A percentile compares a stretch with the other conserved stretches of the same genome.
These are phyloP conservation scores for Lentinus tigrinus DNA, from an alignment of 768 basidiomycete species.

Conservation along the genomic window DNA sequence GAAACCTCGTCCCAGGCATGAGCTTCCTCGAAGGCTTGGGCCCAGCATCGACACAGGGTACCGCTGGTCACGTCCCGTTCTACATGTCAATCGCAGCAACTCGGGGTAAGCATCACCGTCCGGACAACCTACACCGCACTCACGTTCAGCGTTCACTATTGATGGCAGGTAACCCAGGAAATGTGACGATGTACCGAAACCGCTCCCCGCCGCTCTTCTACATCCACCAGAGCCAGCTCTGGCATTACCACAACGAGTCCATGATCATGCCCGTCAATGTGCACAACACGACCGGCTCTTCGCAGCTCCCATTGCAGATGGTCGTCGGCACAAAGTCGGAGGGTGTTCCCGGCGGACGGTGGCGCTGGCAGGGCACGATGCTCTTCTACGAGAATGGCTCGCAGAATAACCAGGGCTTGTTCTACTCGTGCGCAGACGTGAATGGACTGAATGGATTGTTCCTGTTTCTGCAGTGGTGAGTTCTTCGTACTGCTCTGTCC, in stretches of 20 bases:
- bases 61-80: conserved; percentile 3
- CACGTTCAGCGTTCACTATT: background rate
- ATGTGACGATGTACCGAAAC: conserved; percentile 41
- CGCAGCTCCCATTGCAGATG: conserved; percentile 49
- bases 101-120: conserved; percentile 12
- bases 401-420: conserved; percentile 43
- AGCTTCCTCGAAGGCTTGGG: conserved; percentile 22
- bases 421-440: conserved; percentile 38
- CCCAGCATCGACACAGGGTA: conserved; percentile 6
- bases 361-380: conserved; percentile 58
- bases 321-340: conserved; percentile 37
- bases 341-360: conserved; percentile 43
- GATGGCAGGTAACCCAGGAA: conserved; percentile 43
- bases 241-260: conserved; percentile 54
- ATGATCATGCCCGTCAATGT: conserved; percentile 55
- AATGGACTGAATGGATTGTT: conserved; percentile 44
- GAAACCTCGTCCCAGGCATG: conserved; percentile 26
- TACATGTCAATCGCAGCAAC: conserved; percentile 23
- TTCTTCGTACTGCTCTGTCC: no score
- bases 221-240: conserved; percentile 50
- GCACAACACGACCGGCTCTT: conserved; percentile 45
- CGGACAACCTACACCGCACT: background rate
- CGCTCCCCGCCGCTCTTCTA: conserved; percentile 49
- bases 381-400: conserved; percentile 45
- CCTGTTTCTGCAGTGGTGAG: conserved; percentile 48